Base-by-base conservation (phyloP, 148 eudicot species). In the Diospyros kaki region DNA sequence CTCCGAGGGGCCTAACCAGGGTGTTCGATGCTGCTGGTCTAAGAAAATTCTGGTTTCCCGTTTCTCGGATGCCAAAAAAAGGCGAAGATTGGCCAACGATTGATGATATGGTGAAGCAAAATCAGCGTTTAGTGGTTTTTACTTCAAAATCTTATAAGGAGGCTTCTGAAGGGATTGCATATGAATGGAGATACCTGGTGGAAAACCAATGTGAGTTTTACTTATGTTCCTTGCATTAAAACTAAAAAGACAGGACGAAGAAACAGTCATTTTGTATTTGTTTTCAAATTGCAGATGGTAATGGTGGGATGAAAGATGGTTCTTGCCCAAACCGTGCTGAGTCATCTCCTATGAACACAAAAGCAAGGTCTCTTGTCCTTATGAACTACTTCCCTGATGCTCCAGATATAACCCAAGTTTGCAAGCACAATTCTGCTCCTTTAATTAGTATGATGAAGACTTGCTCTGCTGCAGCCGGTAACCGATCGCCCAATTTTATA, bases 11-110 rank as follows among this genome's bases (percentile, higher is more conserved):
- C 77, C 84, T 95, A 52, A 89, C 91, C 50, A 91, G 85, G 73
- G 89, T 92, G 69, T 95, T 95, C 68, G 84, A 87, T 69, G 84
- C 94, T 15, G 93, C 97, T 77, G 97, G 97, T n/a, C 85, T 95
- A 52, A 88, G 86, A 68, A 87, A 88, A 77, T 95, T 75, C 69
- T 93, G 94, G 97, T 93, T 95, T 73, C 98, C 99, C 6, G 88
- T 91, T 14, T 84, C 93, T 10, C 84, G 85, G 76, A 95, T 95
- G 98, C 98, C 99, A 45, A 87, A 87, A 74, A 85, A 87, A 72
- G 98, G 99, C 50, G 83, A 80, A 80, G 83, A 93, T 77, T 95
- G 99, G 99, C 99, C 99, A 51, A 84, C 81, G 50, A 83, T 93
- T 51, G 98, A 91, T 81, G 94, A 91, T 72, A 95, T 95, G 98